Conservation (phyloP, 768 basidiomycete genomes). For the Leccinum subtestaceum region DNA sequence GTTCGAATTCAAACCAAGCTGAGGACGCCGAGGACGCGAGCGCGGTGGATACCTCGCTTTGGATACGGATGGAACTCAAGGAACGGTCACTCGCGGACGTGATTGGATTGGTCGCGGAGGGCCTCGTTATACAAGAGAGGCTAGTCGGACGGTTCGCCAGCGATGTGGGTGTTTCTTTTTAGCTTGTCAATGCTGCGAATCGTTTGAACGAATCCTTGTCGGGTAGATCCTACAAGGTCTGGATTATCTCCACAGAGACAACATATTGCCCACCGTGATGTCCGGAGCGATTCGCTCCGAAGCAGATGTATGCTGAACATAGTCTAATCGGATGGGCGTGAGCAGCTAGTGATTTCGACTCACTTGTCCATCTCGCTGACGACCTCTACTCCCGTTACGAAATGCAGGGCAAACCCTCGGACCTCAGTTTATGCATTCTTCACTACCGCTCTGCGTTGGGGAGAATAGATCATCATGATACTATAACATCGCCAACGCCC, state of each 20-base stretch:
- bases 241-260: slow-evolving; percentile 62
- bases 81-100: slow-evolving; percentile 84
- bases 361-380: slow-evolving; percentile 25
- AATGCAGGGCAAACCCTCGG: slow-evolving; percentile 9
- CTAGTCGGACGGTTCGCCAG: slow-evolving; percentile 73
- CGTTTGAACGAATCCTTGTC: neutral
- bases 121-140: slow-evolving; percentile 63
- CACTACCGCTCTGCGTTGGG: slow-evolving; percentile 25
- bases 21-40: slow-evolving; percentile 18
- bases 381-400: slow-evolving; percentile 25
- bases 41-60: slow-evolving; percentile 55
- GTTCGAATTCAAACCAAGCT: slow-evolving; percentile 37
- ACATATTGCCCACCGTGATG: slow-evolving; percentile 76
- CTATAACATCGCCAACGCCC: too few relatives aligned
- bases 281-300: slow-evolving; percentile 58
- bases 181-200: neutral
- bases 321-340: slow-evolving; percentile 16
- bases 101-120: slow-evolving; percentile 58
- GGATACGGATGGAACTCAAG: slow-evolving; percentile 91
- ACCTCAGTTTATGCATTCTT: slow-evolving; percentile 26
- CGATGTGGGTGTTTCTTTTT: slow-evolving; percentile 54
- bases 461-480: slow-evolving; percentile 19
- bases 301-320: neutral
- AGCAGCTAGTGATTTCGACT: slow-evolving; percentile 17
- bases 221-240: slow-evolving; percentile 62